Base-by-base conservation (phyloP, 495 filamentous ascomycete genomes). In the Astrothelium subdiscretum region DNA sequence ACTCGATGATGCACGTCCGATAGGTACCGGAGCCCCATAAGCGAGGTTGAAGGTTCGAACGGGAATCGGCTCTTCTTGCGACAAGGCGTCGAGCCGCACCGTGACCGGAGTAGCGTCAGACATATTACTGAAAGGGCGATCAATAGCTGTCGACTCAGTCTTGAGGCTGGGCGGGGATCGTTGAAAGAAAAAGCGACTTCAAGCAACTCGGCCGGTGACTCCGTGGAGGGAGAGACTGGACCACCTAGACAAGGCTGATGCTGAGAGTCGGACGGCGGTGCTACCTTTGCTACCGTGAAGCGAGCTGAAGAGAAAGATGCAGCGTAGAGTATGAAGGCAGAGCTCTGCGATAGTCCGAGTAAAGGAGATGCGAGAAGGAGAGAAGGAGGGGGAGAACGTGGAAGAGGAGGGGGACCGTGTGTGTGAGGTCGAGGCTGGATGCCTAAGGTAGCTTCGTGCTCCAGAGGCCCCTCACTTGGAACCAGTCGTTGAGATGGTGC, bases 1-100 rank as follows among this genome's bases (percentile, higher is more conserved):
- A 42, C 79, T 82, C 65, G 82, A 83, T 1, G 86, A 88, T 15
- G 83, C 75, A 66, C 86, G 77, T 35, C 86, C 86, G 67, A 89
- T 75, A 18, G 74, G 62, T 44, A 78, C 59, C 12, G 32, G 38
- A n/a, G 51, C 24, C 58, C 54, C 44, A 15, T 61, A 60, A 22
- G 8, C 32, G 32, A 68, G 11, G 29, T 3, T 58, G 24, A 68
- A 24, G n/a, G 8, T 32, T 40, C 66, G 66, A 0, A 10, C 13
- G 29, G 60, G 54, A 22, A 15, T 31, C 8, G 57, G 52, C 32
- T 65, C 31, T 15, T 60, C 10, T 24, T 32, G 8, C 5, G 65
- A 54, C 24, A 29, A 20, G 22, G 48, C 48, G 5, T 54, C 24
- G 11, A 54, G 48, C 24, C 24, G 20, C 22, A 54, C 48, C 48